These are phyloP conservation scores for Lagenidium giganteum DNA, from an alignment of 352 stramenopile genomes.

Conservation along the genomic window DNA sequence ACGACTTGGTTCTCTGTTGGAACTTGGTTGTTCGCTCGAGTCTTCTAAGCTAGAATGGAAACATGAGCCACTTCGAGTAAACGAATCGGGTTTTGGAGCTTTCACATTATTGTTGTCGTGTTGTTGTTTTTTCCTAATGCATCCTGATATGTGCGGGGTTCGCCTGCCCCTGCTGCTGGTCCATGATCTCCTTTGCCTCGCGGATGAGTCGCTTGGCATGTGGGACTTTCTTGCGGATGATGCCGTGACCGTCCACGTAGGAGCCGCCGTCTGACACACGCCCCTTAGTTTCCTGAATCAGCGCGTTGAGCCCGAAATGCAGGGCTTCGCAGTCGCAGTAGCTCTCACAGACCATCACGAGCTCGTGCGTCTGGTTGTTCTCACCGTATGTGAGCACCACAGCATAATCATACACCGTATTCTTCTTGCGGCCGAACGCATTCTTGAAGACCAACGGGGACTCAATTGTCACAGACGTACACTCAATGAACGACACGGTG, in stretches of 20 bases:
- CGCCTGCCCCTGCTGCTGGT: constrained; percentile 26
- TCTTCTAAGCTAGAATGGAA: too few species aligned
- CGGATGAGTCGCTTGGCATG: constrained; percentile 60
- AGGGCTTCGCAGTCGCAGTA: constrained; percentile 52
- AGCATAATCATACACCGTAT: constrained; percentile 20
- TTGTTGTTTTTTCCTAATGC: too few species aligned
- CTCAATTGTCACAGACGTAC: constrained; percentile 32
- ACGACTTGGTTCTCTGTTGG: too few species aligned
- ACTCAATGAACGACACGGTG: constrained; percentile 39
- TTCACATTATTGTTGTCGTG: too few species aligned
- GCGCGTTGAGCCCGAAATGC: constrained; percentile 37
- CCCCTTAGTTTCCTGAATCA: constrained; percentile 34
- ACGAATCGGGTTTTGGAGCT: too few species aligned
- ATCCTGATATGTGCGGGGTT: too few species aligned
- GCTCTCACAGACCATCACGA: constrained; percentile 65
- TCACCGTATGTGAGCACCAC: constrained; percentile 37
- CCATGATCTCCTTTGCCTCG: constrained; percentile 39
- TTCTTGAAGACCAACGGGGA: constrained; percentile 34
- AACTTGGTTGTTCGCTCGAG: too few species aligned
- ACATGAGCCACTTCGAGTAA: too few species aligned
- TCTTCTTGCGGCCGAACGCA: constrained; percentile 17
- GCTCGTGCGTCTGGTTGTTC: constrained; percentile 17
- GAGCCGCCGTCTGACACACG: constrained; percentile 38
- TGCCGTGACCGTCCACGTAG: constrained; percentile 57
- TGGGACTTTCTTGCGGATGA: constrained; percentile 54